Conservation (phyloP, 2,329 filamentous ascomycete genomes). For the Amylocarpus encephaloides region DNA sequence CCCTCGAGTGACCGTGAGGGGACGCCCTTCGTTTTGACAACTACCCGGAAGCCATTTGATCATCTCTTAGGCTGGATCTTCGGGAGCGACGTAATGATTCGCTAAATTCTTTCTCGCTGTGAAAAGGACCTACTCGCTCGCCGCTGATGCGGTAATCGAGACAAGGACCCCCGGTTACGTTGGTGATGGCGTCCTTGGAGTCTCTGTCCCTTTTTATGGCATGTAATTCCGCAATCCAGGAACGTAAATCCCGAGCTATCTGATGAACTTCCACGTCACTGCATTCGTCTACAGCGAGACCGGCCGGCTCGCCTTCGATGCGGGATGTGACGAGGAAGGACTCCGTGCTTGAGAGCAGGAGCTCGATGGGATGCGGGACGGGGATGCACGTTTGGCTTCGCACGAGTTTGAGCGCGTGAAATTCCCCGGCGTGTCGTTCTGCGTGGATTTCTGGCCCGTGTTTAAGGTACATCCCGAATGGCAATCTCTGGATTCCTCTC, state of each 20-base stretch:
- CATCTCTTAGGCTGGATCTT: too few relatives aligned
- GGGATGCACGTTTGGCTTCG: constrained; percentile 7
- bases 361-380: constrained; percentile 8
- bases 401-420: constrained; percentile 9
- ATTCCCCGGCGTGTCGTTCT: constrained; percentile 7
- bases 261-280: constrained; percentile 9
- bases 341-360: constrained; percentile 2
- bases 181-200: constrained; percentile 8
- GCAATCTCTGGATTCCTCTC: constrained; percentile 8
- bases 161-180: constrained; percentile 6
- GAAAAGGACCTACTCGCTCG: constrained; percentile 9
- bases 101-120: constrained; percentile 8
- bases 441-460: constrained; percentile 2
- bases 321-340: constrained; percentile 10
- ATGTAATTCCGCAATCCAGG: constrained; percentile 9
- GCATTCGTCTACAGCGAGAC: constrained; percentile 5
- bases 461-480: constrained; percentile 15
- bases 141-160: constrained; percentile 13
- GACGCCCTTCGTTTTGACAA: too few relatives aligned
- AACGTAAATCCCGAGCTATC: constrained; percentile 10
- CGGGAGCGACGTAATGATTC: constrained; percentile 8
- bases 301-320: constrained; percentile 7
- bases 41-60: too few relatives aligned
- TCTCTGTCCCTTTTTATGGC: constrained; percentile 1
- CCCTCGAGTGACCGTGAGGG: too few relatives aligned